These are phyloP conservation scores for Castanea mollissima DNA, from an alignment of 306 rosid species.

Conservation along the genomic window DNA sequence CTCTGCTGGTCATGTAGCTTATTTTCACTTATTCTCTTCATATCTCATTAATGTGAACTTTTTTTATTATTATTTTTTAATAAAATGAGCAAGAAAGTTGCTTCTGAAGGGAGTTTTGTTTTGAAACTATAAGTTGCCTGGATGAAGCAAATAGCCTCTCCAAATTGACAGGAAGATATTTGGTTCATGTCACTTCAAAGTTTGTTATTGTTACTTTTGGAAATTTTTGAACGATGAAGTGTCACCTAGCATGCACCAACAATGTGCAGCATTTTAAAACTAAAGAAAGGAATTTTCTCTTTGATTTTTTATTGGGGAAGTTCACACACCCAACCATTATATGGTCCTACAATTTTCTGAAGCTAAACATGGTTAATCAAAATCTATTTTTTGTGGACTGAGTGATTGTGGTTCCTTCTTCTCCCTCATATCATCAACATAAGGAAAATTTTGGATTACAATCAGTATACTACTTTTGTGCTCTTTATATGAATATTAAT, in stretches of 20 bases:
- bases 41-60: background rate
- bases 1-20: background rate
- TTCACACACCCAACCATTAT: background rate
- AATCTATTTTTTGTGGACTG: background rate
- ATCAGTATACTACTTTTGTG: background rate
- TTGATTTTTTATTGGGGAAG: background rate
- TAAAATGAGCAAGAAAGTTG: background rate
- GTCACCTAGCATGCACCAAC: background rate
- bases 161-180: background rate
- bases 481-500: slow-evolving; percentile 16
- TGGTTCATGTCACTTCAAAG: background rate
- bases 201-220: background rate
- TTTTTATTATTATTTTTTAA: background rate
- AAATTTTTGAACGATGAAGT: background rate
- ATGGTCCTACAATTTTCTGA: background rate
- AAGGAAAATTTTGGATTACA: background rate
- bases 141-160: background rate
- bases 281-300: background rate
- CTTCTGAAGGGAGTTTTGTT: background rate
- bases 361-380: background rate
- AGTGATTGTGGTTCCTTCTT: background rate
- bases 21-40: background rate
- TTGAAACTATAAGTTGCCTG: background rate
- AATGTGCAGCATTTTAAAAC: background rate
- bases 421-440: background rate